Percentiles rank a stretch among this genome's conserved stretches.
Conservation (phyloP, 208 protist genomes). For the Novymonas esmeraldas region DNA sequence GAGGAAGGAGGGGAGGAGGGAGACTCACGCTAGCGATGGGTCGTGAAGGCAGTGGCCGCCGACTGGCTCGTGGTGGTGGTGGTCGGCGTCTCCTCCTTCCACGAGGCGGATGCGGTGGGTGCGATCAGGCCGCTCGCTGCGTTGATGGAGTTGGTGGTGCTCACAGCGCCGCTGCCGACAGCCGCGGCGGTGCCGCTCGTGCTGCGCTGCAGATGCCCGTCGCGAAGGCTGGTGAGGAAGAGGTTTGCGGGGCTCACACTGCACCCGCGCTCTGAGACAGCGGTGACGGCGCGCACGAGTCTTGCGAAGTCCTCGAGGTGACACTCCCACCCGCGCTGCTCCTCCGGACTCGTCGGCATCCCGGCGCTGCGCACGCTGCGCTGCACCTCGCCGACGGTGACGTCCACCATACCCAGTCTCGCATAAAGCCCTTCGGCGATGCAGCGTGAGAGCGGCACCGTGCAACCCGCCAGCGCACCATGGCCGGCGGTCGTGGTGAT, state of each 20-base stretch:
- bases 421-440: constrained; percentile 55
- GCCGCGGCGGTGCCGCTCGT: constrained; percentile 12
- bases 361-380: constrained; percentile 39
- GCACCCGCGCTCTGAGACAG: constrained; percentile 23
- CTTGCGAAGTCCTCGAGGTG: constrained; percentile 35
- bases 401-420: constrained; percentile 52
- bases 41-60: too few species aligned
- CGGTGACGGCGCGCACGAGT: constrained; percentile 30
- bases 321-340: constrained; percentile 29
- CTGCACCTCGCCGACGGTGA: constrained; percentile 36
- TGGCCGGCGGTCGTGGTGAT: constrained; percentile 2
- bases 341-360: constrained; percentile 27
- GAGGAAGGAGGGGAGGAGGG: too few species aligned
- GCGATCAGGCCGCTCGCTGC: neutral
- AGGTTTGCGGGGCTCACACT: constrained; percentile 19
- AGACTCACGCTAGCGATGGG: too few species aligned
- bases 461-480: constrained; percentile 22
- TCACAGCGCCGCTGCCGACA: neutral
- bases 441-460: constrained; percentile 45
- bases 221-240: constrained; percentile 19
- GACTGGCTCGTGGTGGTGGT: too few species aligned
- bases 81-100: neutral
- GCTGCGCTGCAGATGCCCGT: constrained; percentile 22
- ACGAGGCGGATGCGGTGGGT: constrained; percentile 1
- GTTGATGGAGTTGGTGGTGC: too few species aligned